phyloP scores from a whole-genome alignment of 2,329 filamentous ascomycete genomes.

The Didymella segeticola region DNA sequence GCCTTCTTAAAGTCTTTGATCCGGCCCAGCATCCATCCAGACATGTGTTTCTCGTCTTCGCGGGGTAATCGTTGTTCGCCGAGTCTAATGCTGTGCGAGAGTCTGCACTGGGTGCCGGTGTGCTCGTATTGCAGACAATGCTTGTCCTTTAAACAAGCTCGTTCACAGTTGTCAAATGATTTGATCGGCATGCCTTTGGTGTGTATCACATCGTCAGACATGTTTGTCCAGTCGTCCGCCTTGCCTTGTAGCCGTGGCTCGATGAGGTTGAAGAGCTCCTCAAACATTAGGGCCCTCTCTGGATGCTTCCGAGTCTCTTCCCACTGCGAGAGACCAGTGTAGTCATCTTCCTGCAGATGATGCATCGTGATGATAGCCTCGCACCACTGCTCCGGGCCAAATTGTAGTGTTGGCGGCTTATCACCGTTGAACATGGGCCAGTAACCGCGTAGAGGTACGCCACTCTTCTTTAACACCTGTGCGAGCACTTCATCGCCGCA shows the following conservation, averaged over 20 bases:
- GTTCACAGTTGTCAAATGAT: constrained; percentile 39
- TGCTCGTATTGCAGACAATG: constrained; percentile 46
- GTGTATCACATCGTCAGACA: constrained; percentile 39
- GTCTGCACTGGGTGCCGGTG: constrained; percentile 36
- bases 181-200: constrained; percentile 26
- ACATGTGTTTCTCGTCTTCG: constrained; percentile 31
- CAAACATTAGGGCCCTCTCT: constrained; percentile 40
- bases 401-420: constrained; percentile 48
- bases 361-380: constrained; percentile 51
- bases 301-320: constrained; percentile 32
- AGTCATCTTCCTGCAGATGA: constrained; percentile 41
- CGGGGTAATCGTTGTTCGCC: constrained; percentile 35
- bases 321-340: constrained; percentile 36
- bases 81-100: constrained; percentile 38
- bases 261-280: constrained; percentile 42
- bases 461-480: constrained; percentile 47
- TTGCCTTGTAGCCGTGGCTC: constrained; percentile 35
- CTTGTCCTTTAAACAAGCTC: constrained; percentile 36
- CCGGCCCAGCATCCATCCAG: constrained; percentile 42
- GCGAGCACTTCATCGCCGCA: constrained; percentile 50
- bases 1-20: constrained; percentile 40
- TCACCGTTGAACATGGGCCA: constrained; percentile 57
- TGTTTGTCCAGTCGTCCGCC: constrained; percentile 43
- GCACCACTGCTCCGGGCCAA: constrained; percentile 52
- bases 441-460: constrained; percentile 45